Conservation (phyloP, 495 filamentous ascomycete species). For the Lichina pygmaea region DNA sequence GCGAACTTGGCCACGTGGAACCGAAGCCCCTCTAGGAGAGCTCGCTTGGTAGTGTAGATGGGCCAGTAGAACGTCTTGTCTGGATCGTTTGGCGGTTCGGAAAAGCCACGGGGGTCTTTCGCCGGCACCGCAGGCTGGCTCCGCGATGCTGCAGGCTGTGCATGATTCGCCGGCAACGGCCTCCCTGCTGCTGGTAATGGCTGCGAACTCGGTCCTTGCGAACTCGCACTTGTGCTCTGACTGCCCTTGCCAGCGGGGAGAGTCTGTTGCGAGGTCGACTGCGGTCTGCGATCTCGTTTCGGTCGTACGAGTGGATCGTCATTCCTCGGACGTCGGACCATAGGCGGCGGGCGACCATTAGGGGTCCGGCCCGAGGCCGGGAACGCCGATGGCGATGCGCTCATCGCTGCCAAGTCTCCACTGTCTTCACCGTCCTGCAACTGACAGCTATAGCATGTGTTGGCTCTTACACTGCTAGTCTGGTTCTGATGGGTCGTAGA, state of each 20-base stretch:
- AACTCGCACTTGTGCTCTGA: too few species aligned
- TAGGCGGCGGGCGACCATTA: conserved; percentile 12
- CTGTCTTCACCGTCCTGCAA: neutral
- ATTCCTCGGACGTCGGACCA: conserved; percentile 20
- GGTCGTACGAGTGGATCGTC: conserved; percentile 44
- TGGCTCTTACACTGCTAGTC: neutral
- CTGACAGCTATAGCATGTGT: neutral
- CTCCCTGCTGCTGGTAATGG: too few species aligned
- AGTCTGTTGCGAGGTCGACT: neutral
- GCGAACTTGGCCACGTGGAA: conserved; percentile 64
- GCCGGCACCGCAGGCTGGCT: conserved; percentile 10
- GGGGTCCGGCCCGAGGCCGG: conserved; percentile 17
- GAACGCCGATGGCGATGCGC: conserved; percentile 23
- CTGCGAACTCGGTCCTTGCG: too few species aligned
- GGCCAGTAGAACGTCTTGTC: conserved; percentile 32
- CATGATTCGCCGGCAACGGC: too few species aligned
- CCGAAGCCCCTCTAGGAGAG: conserved; percentile 52
- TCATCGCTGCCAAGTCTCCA: conserved; percentile 18
- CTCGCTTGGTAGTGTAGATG: conserved; percentile 53
- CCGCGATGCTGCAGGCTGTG: neutral
- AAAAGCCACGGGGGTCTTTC: conserved; percentile 30
- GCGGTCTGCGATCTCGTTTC: conserved; percentile 16
- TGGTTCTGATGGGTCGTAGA: too few species aligned
- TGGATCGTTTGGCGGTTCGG: conserved; percentile 15
- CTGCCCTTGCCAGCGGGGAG: too few species aligned